Evolutionary conservation across 2,329 filamentous ascomycete species (phyloP).

Genomic region (Monosporascus cannonballus): DNA sequence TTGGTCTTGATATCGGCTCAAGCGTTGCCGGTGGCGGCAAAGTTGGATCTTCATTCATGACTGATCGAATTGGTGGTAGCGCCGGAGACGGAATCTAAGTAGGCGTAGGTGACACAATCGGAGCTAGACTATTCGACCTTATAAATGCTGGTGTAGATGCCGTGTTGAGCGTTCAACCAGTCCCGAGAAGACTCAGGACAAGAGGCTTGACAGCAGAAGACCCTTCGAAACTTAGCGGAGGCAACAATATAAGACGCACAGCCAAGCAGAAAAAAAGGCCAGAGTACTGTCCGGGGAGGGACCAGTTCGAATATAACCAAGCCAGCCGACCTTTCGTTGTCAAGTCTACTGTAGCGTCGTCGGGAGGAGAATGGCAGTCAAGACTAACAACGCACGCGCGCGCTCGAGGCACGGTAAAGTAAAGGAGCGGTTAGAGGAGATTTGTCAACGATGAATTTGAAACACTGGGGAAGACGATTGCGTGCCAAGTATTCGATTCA

Average conservation of each 20-base stretch:
- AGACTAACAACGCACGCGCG: too few relatives aligned
- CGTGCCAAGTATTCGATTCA: background rate
- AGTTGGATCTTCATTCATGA: conserved; percentile 43
- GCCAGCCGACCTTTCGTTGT: too few relatives aligned
- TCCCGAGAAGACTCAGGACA: conserved; percentile 16
- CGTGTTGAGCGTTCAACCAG: conserved; percentile 14
- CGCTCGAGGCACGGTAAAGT: too few relatives aligned
- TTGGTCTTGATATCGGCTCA: conserved; percentile 44
- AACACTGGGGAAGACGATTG: too few relatives aligned
- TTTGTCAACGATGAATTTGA: too few relatives aligned
- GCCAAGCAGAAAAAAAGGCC: background rate
- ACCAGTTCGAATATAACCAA: too few relatives aligned
- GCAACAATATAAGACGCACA: background rate
- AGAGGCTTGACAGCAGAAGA: background rate
- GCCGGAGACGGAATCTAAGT: conserved; percentile 15
- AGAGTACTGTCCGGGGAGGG: too few relatives aligned
- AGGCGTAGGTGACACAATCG: conserved; percentile 13
- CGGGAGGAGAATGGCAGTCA: too few relatives aligned
- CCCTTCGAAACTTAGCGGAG: background rate
- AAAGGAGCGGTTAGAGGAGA: too few relatives aligned
- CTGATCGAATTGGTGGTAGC: conserved; percentile 19
- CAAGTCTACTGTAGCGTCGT: too few relatives aligned
- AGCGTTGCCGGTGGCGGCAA: conserved; percentile 32
- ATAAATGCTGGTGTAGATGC: conserved; percentile 15
- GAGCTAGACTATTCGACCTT: conserved; percentile 15